A percentile compares a stretch with the other conserved stretches of the same genome.
These are phyloP conservation scores for Mytilinidion resinicola DNA, from an alignment of 495 filamentous ascomycete species.

Conservation along the genomic window DNA sequence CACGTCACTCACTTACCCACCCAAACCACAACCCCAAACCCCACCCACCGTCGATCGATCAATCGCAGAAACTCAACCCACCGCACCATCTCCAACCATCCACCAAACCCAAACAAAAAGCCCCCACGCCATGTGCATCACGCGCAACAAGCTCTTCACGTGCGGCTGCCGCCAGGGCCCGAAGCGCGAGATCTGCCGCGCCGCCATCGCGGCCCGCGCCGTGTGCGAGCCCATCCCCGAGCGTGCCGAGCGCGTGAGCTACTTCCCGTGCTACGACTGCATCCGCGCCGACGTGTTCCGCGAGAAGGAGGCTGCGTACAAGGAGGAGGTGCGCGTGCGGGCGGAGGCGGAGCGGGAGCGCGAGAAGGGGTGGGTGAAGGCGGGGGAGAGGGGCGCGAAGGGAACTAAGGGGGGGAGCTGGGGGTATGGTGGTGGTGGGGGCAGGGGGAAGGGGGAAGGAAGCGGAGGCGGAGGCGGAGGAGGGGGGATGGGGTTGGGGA, in stretches of 20 bases:
- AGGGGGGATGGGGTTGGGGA: too few relatives aligned
- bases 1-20: too few relatives aligned
- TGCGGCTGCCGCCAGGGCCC: not conserved
- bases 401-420: not conserved
- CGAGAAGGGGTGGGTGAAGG: not conserved
- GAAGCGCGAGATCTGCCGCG: not conserved
- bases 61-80: too few relatives aligned
- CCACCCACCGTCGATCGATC: too few relatives aligned
- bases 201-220: not conserved
- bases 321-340: not conserved
- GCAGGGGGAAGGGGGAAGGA: not conserved
- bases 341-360: not conserved
- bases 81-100: too few relatives aligned
- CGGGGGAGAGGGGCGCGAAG: not conserved
- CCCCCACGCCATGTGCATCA: not conserved
- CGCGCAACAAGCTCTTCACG: not conserved
- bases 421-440: not conserved
- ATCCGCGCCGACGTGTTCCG: not conserved
- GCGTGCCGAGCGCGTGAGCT: not conserved
- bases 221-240: not conserved
- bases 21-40: too few relatives aligned
- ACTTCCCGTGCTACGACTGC: not conserved
- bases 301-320: not conserved
- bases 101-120: too few relatives aligned
- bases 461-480: not conserved